Evolutionary conservation across 108 stramenopile species (phyloP).

Genomic region (Epipyxis sp.): DNA sequence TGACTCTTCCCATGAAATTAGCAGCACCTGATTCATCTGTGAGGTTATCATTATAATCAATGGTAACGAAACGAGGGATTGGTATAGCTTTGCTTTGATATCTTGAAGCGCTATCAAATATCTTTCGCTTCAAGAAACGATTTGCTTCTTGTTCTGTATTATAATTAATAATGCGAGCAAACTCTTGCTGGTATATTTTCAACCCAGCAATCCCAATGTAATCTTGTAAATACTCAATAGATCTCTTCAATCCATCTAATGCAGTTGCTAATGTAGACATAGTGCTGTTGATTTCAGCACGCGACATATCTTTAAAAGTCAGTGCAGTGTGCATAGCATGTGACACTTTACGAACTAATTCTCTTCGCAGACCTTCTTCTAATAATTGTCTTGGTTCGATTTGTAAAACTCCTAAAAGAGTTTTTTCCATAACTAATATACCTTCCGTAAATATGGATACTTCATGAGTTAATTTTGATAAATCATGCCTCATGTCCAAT

Average conservation of each 20-base stretch:
- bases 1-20: slow-evolving; percentile 61
- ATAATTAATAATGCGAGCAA: slow-evolving; percentile 55
- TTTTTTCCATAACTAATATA: slow-evolving; percentile 64
- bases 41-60: slow-evolving; percentile 37
- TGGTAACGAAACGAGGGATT: slow-evolving; percentile 52
- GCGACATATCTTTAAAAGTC: slow-evolving; percentile 37
- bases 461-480: slow-evolving; percentile 61
- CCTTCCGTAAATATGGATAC: slow-evolving; percentile 65
- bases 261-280: not conserved
- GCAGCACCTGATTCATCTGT: slow-evolving; percentile 21
- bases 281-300: not conserved
- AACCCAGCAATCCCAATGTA: slow-evolving; percentile 59
- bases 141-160: slow-evolving; percentile 63
- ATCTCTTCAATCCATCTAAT: slow-evolving; percentile 50
- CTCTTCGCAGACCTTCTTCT: slow-evolving; percentile 61
- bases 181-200: slow-evolving; percentile 63
- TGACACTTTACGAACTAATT: slow-evolving; percentile 57
- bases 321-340: slow-evolving; percentile 50
- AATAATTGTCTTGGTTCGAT: slow-evolving; percentile 61
- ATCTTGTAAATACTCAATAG: slow-evolving; percentile 65
- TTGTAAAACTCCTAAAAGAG: slow-evolving; percentile 59
- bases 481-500: slow-evolving; percentile 52
- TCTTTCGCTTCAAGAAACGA: slow-evolving; percentile 59
- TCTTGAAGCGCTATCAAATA: slow-evolving; percentile 50
- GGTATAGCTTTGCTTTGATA: slow-evolving; percentile 56